Evolutionary conservation across 768 basidiomycete genomes (phyloP).

Genomic region (Dioszegia hungarica): DNA sequence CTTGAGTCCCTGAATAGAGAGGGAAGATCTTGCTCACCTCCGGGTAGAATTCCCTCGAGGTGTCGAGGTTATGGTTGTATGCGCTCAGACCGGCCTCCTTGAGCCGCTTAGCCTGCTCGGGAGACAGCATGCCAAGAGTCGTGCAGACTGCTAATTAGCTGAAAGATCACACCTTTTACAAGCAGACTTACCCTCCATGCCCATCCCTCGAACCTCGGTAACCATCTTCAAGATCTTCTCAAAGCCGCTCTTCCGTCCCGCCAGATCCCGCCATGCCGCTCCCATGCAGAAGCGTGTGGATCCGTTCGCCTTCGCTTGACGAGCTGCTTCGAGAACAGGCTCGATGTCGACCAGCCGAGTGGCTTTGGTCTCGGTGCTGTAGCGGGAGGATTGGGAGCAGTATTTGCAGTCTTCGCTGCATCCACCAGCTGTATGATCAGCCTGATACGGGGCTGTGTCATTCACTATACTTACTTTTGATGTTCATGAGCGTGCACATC

Average conservation of each 20-base stretch:
- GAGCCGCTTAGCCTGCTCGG: constrained; percentile 83
- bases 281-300: constrained; percentile 99
- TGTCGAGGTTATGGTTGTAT: constrained; percentile 98
- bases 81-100: constrained; percentile 95
- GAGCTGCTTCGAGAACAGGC: constrained; percentile 86
- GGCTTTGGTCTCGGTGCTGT: constrained; percentile 82
- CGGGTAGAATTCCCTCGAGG: constrained; percentile 93
- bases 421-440: constrained; percentile 66
- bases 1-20: too few relatives aligned
- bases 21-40: too few relatives aligned
- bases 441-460: neutral
- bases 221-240: constrained; percentile 92
- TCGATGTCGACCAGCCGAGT: constrained; percentile 80
- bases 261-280: constrained; percentile 93
- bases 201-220: constrained; percentile 69
- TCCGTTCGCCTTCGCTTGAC: constrained; percentile 90
- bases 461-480: constrained; percentile 70
- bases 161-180: neutral
- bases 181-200: constrained; percentile 65
- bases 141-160: constrained; percentile 65
- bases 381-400: constrained; percentile 94
- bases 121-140: constrained; percentile 91
- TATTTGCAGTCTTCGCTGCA: constrained; percentile 97
- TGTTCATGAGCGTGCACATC: constrained; percentile 96
- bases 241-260: constrained; percentile 87